Conservation (phyloP, 148 eudicot species). For the Rhododendron ferrugineum region DNA sequence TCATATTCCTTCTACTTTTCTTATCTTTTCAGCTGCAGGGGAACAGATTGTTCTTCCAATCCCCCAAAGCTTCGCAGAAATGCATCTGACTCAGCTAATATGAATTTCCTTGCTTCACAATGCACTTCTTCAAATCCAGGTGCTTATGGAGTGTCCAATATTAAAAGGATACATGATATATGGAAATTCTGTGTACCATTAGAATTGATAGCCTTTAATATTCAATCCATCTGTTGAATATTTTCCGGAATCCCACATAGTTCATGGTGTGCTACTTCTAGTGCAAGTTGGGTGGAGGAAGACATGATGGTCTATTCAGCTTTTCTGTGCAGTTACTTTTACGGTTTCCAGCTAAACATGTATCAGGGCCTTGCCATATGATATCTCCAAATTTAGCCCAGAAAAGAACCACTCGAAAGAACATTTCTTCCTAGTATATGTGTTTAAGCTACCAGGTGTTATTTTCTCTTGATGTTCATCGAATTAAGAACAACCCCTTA, state of each 20-base stretch:
- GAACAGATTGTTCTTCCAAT: slow-evolving; percentile 43
- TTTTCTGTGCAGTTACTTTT: neutral
- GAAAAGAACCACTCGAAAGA: neutral
- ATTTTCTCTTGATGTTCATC: neutral
- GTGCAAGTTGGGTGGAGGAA: neutral
- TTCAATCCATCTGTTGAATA: neutral
- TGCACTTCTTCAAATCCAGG: slow-evolving; percentile 55
- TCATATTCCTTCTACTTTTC: slow-evolving; percentile 1
- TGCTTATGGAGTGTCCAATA: slow-evolving; percentile 14
- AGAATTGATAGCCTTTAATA: neutral
- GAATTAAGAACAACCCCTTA: neutral
- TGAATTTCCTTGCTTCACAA: slow-evolving; percentile 48
- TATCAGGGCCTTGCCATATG: neutral
- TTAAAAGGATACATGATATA: neutral
- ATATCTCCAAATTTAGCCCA: neutral
- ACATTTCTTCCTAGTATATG: neutral
- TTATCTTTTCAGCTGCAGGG: slow-evolving; percentile 33
- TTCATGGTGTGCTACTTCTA: neutral
- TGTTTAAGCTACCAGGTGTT: neutral
- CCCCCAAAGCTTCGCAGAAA: slow-evolving; percentile 68
- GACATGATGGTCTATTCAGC: neutral
- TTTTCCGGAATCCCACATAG: neutral
- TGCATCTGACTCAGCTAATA: slow-evolving; percentile 64
- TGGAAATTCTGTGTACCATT: neutral
- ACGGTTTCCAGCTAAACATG: neutral